Percentiles rank a stretch among this genome's conserved stretches.
These are phyloP conservation scores for Mycothermus thermophilus DNA, from an alignment of 495 filamentous ascomycete species.

Conservation along the genomic window DNA sequence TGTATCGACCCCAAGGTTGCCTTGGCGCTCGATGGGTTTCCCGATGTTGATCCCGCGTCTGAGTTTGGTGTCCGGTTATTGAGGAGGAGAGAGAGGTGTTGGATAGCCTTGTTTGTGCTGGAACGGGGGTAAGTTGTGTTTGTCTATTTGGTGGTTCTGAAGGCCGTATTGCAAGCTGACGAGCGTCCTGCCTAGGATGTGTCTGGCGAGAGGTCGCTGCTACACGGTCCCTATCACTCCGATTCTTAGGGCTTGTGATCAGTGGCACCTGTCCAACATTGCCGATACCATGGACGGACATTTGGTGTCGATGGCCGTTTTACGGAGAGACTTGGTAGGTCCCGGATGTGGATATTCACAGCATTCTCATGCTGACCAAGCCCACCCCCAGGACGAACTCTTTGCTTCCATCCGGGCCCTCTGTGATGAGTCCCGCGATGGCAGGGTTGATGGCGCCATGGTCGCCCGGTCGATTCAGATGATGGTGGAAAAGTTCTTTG, in stretches of 20 bases:
- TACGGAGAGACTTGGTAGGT: constrained; percentile 51
- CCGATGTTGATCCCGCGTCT: constrained; percentile 45
- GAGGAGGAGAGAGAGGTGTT: constrained; percentile 51
- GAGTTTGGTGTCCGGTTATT: constrained; percentile 45
- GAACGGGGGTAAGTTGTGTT: constrained; percentile 30
- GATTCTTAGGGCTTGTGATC: constrained; percentile 50
- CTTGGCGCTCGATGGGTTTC: constrained; percentile 52
- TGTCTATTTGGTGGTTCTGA: background rate
- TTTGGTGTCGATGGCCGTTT: constrained; percentile 51
- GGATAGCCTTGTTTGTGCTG: constrained; percentile 60
- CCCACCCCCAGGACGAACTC: constrained; percentile 44
- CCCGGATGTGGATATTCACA: background rate
- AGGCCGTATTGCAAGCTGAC: no score
- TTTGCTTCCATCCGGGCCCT: constrained; percentile 46
- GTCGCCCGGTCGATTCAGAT: constrained; percentile 44
- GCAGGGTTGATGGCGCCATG: constrained; percentile 34
- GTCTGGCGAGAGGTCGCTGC: constrained; percentile 51
- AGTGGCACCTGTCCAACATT: constrained; percentile 49
- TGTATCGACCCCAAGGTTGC: constrained; percentile 52
- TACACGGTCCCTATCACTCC: constrained; percentile 53
- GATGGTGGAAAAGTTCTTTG: constrained; percentile 48
- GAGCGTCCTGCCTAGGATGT: constrained; percentile 51
- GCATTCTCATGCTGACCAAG: constrained; percentile 4
- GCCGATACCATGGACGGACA: constrained; percentile 55
- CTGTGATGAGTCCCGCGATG: constrained; percentile 42